Conservation (phyloP, 169 alveolate genomes). For the Theileria parva region DNA sequence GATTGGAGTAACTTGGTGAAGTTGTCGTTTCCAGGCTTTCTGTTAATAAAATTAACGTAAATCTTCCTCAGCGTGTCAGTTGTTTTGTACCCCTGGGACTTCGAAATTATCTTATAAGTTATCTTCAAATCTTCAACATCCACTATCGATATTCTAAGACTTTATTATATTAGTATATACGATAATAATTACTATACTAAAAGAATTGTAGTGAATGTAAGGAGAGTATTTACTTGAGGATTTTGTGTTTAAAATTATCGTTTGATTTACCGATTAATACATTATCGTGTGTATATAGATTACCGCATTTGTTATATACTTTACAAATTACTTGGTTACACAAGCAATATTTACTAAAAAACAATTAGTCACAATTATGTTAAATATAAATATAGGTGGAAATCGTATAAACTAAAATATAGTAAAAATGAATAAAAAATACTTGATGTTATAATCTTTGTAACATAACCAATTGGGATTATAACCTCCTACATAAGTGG, state of each 20-base stretch:
- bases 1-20: background rate
- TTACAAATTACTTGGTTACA: background rate
- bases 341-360: constrained; percentile 6
- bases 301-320: background rate
- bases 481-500: constrained; percentile 67
- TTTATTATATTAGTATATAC: background rate
- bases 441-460: constrained; percentile 41
- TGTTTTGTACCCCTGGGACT: constrained; percentile 33
- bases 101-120: background rate
- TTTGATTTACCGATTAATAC: constrained; percentile 11
- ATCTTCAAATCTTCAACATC: constrained; percentile 11
- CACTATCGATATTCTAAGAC: background rate
- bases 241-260: background rate
- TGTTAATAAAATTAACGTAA: background rate
- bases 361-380: background rate
- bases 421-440: background rate
- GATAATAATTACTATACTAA: no score
- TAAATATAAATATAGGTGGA: no score
- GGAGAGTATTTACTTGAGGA: constrained; percentile 22
- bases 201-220: background rate
- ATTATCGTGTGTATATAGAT: constrained; percentile 9
- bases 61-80: constrained; percentile 14
- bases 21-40: background rate
- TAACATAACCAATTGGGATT: constrained; percentile 67
- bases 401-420: background rate